Evolutionary conservation across 1,284 basidiomycete genomes (phyloP).

Genomic region (Inonotus obliquus): DNA sequence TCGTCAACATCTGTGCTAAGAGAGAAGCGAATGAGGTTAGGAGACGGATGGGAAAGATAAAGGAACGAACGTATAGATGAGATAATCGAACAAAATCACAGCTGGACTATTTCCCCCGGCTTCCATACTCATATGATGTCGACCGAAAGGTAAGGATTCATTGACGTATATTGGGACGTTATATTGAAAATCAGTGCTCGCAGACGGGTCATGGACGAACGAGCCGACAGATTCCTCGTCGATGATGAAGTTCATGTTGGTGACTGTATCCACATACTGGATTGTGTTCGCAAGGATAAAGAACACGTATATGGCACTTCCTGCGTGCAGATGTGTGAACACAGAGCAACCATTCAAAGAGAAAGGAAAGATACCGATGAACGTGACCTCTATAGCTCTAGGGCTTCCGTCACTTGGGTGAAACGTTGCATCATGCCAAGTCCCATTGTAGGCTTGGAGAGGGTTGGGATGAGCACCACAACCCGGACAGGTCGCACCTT

Average conservation of each 20-base stretch:
- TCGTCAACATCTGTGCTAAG: neutral
- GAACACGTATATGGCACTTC: slow-evolving; percentile 12
- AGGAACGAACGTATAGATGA: slow-evolving; percentile 1
- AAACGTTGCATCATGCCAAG: slow-evolving; percentile 24
- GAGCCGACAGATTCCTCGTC: slow-evolving; percentile 3
- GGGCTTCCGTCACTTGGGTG: neutral
- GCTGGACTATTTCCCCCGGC: neutral
- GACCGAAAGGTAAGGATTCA: neutral
- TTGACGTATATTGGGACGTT: slow-evolving; percentile 11
- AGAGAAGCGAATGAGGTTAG: neutral
- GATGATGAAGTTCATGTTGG: slow-evolving; percentile 7
- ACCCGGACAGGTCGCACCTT: slow-evolving; percentile 19
- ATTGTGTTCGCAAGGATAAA: slow-evolving; percentile 10
- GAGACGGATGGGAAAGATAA: neutral
- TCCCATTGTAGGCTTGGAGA: slow-evolving; percentile 15
- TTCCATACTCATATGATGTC: slow-evolving; percentile 4
- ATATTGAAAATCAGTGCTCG: slow-evolving; percentile 2
- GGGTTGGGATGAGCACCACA: slow-evolving; percentile 18
- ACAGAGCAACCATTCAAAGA: neutral
- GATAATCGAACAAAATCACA: slow-evolving; percentile 15
- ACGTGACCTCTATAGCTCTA: slow-evolving; percentile 3
- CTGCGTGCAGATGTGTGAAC: neutral
- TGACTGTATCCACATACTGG: neutral
- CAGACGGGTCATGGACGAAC: slow-evolving; percentile 1
- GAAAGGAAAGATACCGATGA: slow-evolving; percentile 6